Evolutionary conservation across 163 green algal species (phyloP).

Genomic region (Scenedesmus sp.): DNA sequence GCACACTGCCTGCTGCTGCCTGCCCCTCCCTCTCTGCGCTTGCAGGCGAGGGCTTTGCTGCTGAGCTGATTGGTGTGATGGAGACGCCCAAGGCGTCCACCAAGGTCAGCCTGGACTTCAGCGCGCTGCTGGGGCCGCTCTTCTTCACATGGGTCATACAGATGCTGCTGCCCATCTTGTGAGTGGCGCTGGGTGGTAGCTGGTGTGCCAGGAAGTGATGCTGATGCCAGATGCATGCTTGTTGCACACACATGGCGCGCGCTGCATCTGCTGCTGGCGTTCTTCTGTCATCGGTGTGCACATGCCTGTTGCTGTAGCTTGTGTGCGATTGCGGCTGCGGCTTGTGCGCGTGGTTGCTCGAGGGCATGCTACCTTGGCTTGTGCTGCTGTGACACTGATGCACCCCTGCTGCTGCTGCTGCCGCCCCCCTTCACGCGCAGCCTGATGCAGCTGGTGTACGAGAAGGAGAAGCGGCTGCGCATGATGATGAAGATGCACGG

Average conservation of each 20-base stretch:
- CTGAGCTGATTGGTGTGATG: slow-evolving; percentile 76
- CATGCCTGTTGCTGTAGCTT: no score
- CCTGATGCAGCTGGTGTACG: slow-evolving; percentile 89
- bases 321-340: no score
- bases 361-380: no score
- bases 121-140: slow-evolving; percentile 86
- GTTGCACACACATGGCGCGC: not conserved
- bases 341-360: no score
- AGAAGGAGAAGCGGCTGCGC: slow-evolving; percentile 92
- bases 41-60: slow-evolving; percentile 20
- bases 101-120: slow-evolving; percentile 89
- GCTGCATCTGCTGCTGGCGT: not conserved
- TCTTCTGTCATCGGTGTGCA: no score
- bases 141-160: slow-evolving; percentile 94
- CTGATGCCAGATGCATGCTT: not conserved
- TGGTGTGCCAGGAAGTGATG: not conserved
- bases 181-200: not conserved
- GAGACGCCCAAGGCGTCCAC: slow-evolving; percentile 84
- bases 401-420: not conserved
- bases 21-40: no score
- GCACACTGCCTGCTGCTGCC: no score
- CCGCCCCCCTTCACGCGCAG: slow-evolving; percentile 42
- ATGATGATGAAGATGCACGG: slow-evolving; percentile 99
- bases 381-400: not conserved
- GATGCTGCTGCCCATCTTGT: slow-evolving; percentile 84